Conservation (phyloP, 345 rosid genomes). For the Lepidium aucheri region DNA sequence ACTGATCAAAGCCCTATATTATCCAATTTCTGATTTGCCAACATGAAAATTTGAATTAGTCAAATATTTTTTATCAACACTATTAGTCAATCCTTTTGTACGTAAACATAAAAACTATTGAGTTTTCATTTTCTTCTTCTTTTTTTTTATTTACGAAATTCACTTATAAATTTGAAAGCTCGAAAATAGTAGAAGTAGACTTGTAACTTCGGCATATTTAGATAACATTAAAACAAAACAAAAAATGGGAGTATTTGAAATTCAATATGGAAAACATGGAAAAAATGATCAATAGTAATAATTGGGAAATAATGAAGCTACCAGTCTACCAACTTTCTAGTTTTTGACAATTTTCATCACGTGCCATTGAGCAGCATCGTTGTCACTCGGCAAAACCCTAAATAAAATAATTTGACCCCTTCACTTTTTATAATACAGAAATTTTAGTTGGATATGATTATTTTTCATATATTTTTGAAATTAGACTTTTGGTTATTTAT, state of each 20-base stretch:
- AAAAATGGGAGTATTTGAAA: background rate
- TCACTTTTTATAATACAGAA: too few species aligned
- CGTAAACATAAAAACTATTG: too few species aligned
- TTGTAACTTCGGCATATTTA: background rate
- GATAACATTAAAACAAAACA: too few species aligned
- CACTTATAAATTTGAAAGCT: background rate
- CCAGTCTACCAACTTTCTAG: constrained; percentile 21
- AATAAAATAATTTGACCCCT: too few species aligned
- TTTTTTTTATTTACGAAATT: too few species aligned
- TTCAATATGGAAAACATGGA: background rate
- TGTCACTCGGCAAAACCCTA: background rate
- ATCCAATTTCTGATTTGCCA: background rate
- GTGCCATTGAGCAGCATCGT: background rate
- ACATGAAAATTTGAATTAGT: background rate
- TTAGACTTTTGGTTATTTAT: too few species aligned
- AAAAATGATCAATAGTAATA: background rate
- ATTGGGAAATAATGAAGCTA: constrained; percentile 1
- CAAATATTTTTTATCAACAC: background rate
- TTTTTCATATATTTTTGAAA: too few species aligned
- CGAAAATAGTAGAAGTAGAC: background rate
- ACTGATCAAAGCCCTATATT: background rate
- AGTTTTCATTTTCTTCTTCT: too few species aligned
- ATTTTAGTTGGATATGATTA: too few species aligned
- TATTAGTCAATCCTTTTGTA: background rate
- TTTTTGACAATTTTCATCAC: constrained; percentile 16